These are phyloP conservation scores for Microcyclospora tardicrescens DNA, from an alignment of 2,329 filamentous ascomycete genomes.

Conservation along the genomic window DNA sequence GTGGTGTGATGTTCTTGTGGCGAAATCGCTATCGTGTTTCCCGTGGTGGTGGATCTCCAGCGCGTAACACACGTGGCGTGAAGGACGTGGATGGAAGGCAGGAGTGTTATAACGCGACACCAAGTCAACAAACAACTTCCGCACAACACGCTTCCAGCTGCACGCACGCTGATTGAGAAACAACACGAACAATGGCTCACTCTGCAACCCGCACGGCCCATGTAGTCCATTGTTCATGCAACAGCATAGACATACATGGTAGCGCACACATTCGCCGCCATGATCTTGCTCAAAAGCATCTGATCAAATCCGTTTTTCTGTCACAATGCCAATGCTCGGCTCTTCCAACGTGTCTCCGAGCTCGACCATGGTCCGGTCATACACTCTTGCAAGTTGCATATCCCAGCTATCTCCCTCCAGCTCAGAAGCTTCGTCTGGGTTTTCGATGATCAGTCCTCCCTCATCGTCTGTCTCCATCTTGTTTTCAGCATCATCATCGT, in stretches of 20 bases:
- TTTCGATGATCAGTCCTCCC: conserved; percentile 18
- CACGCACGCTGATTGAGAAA: background rate
- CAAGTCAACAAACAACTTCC: background rate
- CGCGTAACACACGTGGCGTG: background rate
- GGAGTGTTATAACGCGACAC: no score
- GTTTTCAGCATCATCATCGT: conserved; percentile 17
- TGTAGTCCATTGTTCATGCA: no score
- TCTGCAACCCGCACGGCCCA: no score
- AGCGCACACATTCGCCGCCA: no score
- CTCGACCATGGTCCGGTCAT: conserved; percentile 65
- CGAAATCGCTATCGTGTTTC: no score
- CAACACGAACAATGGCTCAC: no score
- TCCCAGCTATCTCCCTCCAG: conserved; percentile 35
- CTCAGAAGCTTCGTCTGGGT: conserved; percentile 13
- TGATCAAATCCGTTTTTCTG: conserved; percentile 18
- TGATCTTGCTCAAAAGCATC: no score
- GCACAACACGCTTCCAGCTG: conserved; percentile 5
- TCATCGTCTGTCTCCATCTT: conserved; percentile 34
- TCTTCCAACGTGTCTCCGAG: conserved; percentile 54
- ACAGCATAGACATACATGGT: no score
- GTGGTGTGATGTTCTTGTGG: no score
- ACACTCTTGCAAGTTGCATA: conserved; percentile 63
- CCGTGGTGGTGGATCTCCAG: background rate
- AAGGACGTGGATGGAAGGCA: no score
- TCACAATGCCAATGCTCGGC: conserved; percentile 34